Conservation (phyloP, 176 grass and related monocot species). For the Carex cristatella region DNA sequence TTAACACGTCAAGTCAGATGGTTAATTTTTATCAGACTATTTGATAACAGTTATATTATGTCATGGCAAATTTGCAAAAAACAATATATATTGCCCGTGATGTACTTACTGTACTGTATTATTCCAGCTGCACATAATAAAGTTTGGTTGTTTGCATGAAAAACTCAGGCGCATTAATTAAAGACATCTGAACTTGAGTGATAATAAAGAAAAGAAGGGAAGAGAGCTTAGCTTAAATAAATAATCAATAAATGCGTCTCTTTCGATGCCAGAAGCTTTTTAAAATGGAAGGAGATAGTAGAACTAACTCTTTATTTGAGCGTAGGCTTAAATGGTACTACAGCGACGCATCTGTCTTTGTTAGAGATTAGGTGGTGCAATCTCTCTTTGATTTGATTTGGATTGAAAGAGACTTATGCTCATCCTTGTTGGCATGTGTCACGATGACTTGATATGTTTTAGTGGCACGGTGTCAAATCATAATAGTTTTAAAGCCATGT, state of each 20-base stretch:
- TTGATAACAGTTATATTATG: not conserved
- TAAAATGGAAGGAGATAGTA: constrained; percentile 2
- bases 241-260: not conserved
- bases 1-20: no score
- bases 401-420: not conserved
- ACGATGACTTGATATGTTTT: not conserved
- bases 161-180: not conserved
- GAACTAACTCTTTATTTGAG: constrained; percentile 7
- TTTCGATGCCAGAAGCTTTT: not conserved
- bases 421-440: not conserved
- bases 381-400: constrained; percentile 8
- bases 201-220: not conserved
- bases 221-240: not conserved
- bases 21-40: not conserved
- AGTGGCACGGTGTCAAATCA: not conserved
- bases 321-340: not conserved
- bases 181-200: not conserved
- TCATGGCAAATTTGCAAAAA: not conserved
- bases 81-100: not conserved
- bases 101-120: not conserved
- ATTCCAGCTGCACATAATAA: not conserved
- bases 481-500: not conserved
- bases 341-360: not conserved
- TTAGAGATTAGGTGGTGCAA: constrained; percentile 6
- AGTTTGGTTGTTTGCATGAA: no score